Percentiles rank a stretch among this genome's conserved stretches.
Evolutionary conservation across 495 filamentous ascomycete genomes (phyloP).

Genomic region (Aspergillus egyptiacus): DNA sequence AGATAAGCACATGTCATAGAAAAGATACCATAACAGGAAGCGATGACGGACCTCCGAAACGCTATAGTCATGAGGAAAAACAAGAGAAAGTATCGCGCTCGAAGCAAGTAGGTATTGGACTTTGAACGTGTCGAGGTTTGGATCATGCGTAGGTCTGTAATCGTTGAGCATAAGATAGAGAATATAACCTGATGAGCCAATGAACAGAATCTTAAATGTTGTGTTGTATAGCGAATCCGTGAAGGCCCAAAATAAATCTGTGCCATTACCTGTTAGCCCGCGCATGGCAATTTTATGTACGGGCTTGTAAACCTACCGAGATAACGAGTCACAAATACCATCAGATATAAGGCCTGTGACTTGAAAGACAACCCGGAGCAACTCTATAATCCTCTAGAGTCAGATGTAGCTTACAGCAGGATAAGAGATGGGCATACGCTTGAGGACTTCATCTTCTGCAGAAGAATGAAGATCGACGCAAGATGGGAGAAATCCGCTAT

Average conservation of each 20-base stretch:
- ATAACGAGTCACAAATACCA: conserved; percentile 91
- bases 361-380: conserved; percentile 97
- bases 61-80: conserved; percentile 80
- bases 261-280: neutral
- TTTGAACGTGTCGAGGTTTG: conserved; percentile 92
- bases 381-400: conserved; percentile 56
- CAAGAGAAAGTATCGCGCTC: conserved; percentile 67
- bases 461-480: conserved; percentile 84
- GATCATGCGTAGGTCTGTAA: conserved; percentile 93
- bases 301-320: conserved; percentile 53
- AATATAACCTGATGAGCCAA: conserved; percentile 80
- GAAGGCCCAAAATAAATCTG: conserved; percentile 86
- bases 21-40: neutral
- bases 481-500: conserved; percentile 92
- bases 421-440: conserved; percentile 52
- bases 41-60: conserved; percentile 47
- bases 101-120: conserved; percentile 84
- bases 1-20: neutral
- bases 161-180: conserved; percentile 95
- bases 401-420: neutral
- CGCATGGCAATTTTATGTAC: neutral
- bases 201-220: conserved; percentile 93
- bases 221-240: conserved; percentile 79
- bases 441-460: conserved; percentile 90
- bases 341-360: conserved; percentile 86